Evolutionary conservation across 208 protist genomes (phyloP).

Genomic region (Crithidia fasciculata): DNA sequence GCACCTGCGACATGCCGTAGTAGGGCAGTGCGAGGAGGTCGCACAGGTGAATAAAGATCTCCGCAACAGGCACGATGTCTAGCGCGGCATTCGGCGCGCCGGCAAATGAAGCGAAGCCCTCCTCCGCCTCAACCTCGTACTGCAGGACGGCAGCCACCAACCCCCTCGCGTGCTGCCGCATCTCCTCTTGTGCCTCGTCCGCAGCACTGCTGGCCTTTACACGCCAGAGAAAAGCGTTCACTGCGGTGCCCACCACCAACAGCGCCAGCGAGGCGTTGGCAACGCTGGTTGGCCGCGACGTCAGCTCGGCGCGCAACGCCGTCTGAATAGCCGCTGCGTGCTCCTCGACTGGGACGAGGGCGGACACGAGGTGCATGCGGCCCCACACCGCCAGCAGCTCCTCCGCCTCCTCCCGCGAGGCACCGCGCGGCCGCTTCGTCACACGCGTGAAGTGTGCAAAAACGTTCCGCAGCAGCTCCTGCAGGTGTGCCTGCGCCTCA

Average conservation of each 20-base stretch:
- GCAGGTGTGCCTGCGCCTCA: slow-evolving; percentile 69
- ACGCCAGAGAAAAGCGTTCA: slow-evolving; percentile 66
- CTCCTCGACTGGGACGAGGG: slow-evolving; percentile 46
- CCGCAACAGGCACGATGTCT: background rate
- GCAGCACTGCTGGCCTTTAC: slow-evolving; percentile 23
- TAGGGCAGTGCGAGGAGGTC: slow-evolving; percentile 65
- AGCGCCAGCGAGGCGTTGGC: slow-evolving; percentile 35
- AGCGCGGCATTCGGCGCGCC: background rate
- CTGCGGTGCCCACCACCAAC: slow-evolving; percentile 44
- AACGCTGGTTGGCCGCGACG: slow-evolving; percentile 15
- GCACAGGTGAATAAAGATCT: slow-evolving; percentile 58
- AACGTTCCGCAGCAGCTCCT: slow-evolving; percentile 64
- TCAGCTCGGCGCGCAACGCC: slow-evolving; percentile 13
- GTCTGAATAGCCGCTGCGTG: slow-evolving; percentile 56
- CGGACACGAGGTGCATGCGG: slow-evolving; percentile 63
- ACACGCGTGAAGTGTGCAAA: slow-evolving; percentile 44
- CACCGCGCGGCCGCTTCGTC: background rate
- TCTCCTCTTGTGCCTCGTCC: slow-evolving; percentile 3
- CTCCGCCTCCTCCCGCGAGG: slow-evolving; percentile 16
- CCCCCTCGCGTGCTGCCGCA: slow-evolving; percentile 17
- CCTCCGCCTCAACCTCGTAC: slow-evolving; percentile 20
- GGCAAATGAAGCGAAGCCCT: background rate
- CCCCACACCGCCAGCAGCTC: slow-evolving; percentile 51
- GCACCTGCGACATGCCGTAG: slow-evolving; percentile 55
- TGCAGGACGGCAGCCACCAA: slow-evolving; percentile 33